phyloP scores from a whole-genome alignment of 306 rosid species.

The Malus fusca region DNA sequence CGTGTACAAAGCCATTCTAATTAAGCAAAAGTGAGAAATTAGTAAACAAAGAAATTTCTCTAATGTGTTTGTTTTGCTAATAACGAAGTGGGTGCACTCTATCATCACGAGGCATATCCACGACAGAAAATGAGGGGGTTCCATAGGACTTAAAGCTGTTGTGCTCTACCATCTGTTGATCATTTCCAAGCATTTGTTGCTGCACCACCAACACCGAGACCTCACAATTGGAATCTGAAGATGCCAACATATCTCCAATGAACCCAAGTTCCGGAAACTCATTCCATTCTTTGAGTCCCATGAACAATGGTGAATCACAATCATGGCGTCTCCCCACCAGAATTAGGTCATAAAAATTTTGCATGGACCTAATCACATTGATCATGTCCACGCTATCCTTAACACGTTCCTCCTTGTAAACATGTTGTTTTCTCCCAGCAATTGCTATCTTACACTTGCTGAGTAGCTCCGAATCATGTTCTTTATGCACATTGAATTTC shows the following conservation, averaged over 20 bases:
- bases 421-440: constrained; percentile 10
- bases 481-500: neutral
- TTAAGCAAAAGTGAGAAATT: neutral
- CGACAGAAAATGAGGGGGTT: neutral
- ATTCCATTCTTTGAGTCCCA: constrained; percentile 45
- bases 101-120: neutral
- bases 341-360: constrained; percentile 31
- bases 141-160: neutral
- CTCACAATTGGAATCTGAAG: constrained; percentile 24
- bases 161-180: neutral
- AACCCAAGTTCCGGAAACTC: constrained; percentile 60
- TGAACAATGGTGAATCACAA: constrained; percentile 20
- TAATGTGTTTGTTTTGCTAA: neutral
- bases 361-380: constrained; percentile 20
- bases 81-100: neutral
- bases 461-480: constrained; percentile 24
- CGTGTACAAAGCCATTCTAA: neutral
- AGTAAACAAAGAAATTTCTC: neutral
- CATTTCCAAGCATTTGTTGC: constrained; percentile 29
- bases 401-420: constrained; percentile 30
- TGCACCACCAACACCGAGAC: constrained; percentile 53
- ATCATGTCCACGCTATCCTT: constrained; percentile 38
- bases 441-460: constrained; percentile 17
- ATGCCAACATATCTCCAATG: constrained; percentile 45
- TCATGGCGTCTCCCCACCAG: constrained; percentile 53